phyloP scores from a whole-genome alignment of 768 basidiomycete species.

The Suillus lakei region DNA sequence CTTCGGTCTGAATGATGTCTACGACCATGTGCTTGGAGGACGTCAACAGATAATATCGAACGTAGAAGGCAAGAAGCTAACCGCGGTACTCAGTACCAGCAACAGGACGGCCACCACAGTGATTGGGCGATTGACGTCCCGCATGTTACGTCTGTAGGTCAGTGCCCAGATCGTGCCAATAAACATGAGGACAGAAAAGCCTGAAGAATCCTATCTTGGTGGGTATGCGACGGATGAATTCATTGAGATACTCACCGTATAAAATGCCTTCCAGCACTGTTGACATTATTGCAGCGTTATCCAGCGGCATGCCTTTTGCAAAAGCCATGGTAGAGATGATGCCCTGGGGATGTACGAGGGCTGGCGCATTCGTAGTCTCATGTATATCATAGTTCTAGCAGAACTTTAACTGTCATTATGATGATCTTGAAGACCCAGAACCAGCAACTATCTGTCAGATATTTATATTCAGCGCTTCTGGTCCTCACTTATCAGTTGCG shows the following conservation, averaged over 20 bases:
- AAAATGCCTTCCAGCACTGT: constrained; percentile 23
- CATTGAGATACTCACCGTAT: constrained; percentile 13
- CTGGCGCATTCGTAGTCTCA: neutral
- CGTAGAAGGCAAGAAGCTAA: constrained; percentile 7
- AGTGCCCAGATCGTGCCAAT: constrained; percentile 25
- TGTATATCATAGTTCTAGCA: neutral
- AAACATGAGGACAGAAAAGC: constrained; percentile 42
- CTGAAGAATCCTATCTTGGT: constrained; percentile 16
- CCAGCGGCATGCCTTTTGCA: constrained; percentile 7
- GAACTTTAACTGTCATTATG: neutral
- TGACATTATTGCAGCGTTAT: constrained; percentile 20
- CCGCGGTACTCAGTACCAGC: constrained; percentile 26
- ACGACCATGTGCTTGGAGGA: constrained; percentile 16
- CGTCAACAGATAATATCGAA: neutral
- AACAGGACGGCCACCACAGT: constrained; percentile 20
- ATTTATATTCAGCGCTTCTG: neutral
- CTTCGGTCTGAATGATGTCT: constrained; percentile 17
- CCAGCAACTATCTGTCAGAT: neutral
- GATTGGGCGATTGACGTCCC: constrained; percentile 17
- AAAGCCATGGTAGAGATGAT: neutral
- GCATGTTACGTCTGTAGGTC: constrained; percentile 4
- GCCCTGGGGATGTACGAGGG: neutral
- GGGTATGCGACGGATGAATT: neutral
- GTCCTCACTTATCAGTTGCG: neutral
- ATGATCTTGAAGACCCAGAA: neutral